Evolutionary conservation across 371 early-diverging fungal genomes (phyloP).

Genomic region (Saksenaea vasiformis): DNA sequence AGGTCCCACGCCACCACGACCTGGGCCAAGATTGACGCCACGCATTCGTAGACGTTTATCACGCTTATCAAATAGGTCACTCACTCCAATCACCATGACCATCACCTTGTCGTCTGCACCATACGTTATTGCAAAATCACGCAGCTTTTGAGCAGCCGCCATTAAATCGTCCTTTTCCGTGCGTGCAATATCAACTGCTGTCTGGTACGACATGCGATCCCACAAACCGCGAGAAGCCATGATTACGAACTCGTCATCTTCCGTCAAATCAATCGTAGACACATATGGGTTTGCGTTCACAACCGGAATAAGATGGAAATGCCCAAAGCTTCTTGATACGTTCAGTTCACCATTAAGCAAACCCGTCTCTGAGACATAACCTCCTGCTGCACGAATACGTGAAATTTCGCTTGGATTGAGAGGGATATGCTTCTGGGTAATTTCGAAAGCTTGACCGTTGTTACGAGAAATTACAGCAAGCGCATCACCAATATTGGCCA

Average conservation of each 20-base stretch:
- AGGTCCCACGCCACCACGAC: constrained; percentile 22
- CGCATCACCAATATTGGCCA: constrained; percentile 92
- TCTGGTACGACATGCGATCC: constrained; percentile 81
- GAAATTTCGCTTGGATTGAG: constrained; percentile 71
- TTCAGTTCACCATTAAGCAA: constrained; percentile 78
- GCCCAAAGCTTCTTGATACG: constrained; percentile 85
- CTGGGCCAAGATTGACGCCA: constrained; percentile 22
- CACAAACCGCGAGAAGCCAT: constrained; percentile 85
- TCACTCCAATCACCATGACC: constrained; percentile 86
- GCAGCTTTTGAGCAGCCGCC: constrained; percentile 82
- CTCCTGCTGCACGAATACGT: constrained; percentile 84
- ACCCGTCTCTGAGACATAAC: constrained; percentile 76
- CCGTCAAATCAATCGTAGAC: constrained; percentile 68
- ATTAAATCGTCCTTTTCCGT: constrained; percentile 74
- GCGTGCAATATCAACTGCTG: constrained; percentile 84
- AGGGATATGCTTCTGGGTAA: constrained; percentile 79
- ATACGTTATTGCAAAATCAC: constrained; percentile 88
- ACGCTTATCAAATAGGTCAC: constrained; percentile 66
- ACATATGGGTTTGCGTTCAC: constrained; percentile 88
- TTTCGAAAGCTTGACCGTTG: constrained; percentile 69
- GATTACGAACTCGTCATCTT: constrained; percentile 90
- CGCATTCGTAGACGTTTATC: constrained; percentile 38
- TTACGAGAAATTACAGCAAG: constrained; percentile 82
- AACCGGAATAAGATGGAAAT: constrained; percentile 80
- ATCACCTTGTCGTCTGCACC: constrained; percentile 79